These are phyloP conservation scores for Fusarium gaditjirri DNA, from an alignment of 2,329 filamentous ascomycete genomes.

Conservation along the genomic window DNA sequence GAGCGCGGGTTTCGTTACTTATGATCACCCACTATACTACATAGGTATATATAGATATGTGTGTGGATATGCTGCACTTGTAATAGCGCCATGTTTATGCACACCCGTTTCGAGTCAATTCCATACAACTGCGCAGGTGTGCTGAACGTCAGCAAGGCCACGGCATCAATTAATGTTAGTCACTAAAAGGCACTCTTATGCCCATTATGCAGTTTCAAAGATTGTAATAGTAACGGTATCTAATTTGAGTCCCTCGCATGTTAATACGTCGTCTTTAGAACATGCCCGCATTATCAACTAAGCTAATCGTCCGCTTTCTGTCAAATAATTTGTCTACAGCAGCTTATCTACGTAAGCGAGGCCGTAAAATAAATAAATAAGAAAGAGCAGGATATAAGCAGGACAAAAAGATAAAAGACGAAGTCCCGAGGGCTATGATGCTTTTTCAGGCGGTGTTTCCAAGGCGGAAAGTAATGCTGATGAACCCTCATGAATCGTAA, in stretches of 20 bases:
- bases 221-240: slow-evolving; percentile 10
- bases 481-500: slow-evolving; percentile 19
- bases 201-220: not conserved
- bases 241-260: slow-evolving; percentile 9
- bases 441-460: slow-evolving; percentile 18
- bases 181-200: not conserved
- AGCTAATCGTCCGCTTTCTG: not conserved
- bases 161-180: not conserved
- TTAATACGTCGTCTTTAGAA: slow-evolving; percentile 10
- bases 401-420: not conserved
- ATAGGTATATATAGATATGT: not conserved
- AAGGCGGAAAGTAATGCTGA: slow-evolving; percentile 12
- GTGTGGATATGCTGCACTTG: not conserved
- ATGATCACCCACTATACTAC: not conserved
- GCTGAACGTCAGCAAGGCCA: too few relatives aligned
- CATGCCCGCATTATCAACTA: not conserved
- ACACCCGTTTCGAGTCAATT: not conserved
- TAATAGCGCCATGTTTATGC: not conserved
- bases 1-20: not conserved
- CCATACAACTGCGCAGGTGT: not conserved
- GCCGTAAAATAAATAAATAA: slow-evolving; percentile 26
- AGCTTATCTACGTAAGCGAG: slow-evolving; percentile 9
- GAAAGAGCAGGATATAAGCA: slow-evolving; percentile 23
- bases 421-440: not conserved
- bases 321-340: slow-evolving; percentile 14